Evolutionary conservation across 2,329 filamentous ascomycete genomes (phyloP), one percentile per base, ranked within the genome.

Genomic region (Chaetomium sp.): DNA sequence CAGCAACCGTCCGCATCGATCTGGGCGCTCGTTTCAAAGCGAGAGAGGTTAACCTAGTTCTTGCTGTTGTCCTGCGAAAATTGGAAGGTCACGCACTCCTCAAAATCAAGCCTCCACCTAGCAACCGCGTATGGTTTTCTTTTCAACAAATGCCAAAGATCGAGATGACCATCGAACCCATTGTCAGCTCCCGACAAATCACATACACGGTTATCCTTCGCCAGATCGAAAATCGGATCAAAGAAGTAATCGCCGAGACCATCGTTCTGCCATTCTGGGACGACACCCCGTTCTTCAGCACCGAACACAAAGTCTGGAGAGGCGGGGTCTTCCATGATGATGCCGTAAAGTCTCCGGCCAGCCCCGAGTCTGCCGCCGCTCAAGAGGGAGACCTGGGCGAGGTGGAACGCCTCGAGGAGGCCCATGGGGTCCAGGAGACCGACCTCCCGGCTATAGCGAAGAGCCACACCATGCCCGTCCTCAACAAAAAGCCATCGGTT

Each of bases 181-280:
- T 99, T 70, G 93, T 99, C 58, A 97, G 93, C 78, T 90, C 93
- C 16, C 87, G 94, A 64, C 94, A 98, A 75, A 97, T 99, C 69
- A 98, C 95, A 0, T 98, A 97, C 76, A 91, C 90, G 1, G 85
- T 97, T 65, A 95, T 99, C 62, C 83, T 98, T 13, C 87, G 93
- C 57, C 92, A 96, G 67, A 98, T 99, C 65, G 95, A 99, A 77
- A 96, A 91, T 73, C 86, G 93, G 57, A 97, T 99, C 75, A 91
- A 96, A 73, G 93, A 97, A 76, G 93, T 97, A 9, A 84, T 99
- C 66, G 91, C 90, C 10, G 95, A 99, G 78, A 97, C 93, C 1
- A 77, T 98, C 23, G 95, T 99, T 2, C 82, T 90, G 63, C 95
- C 95, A 0, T 96, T 96, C 74, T 99, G 95, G 94, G 95, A 99